A percentile compares a stretch with the other conserved stretches of the same genome.
Conservation (phyloP, 2,329 filamentous ascomycete genomes). For the Apiospora malaysiana region DNA sequence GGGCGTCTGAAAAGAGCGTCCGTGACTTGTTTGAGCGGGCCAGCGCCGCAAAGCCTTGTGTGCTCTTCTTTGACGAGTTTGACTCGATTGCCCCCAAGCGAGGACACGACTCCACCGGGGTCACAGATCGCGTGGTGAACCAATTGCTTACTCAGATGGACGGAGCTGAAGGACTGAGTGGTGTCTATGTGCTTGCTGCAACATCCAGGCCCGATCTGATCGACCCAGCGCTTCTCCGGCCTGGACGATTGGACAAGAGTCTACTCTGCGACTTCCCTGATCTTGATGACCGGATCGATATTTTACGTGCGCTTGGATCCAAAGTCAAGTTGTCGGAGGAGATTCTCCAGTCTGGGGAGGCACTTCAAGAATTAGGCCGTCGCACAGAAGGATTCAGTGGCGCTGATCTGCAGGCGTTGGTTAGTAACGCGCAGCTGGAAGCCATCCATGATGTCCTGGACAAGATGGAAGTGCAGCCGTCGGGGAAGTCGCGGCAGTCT, state of each 20-base stretch:
- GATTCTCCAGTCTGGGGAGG: constrained; percentile 61
- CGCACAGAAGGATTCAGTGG: constrained; percentile 91
- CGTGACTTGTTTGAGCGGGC: constrained; percentile 94
- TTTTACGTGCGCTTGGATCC: constrained; percentile 80
- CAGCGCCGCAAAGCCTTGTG: constrained; percentile 86
- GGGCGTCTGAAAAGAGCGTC: constrained; percentile 94
- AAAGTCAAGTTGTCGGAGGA: constrained; percentile 78
- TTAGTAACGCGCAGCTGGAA: constrained; percentile 96
- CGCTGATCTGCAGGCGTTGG: constrained; percentile 90
- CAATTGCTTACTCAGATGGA: constrained; percentile 99
- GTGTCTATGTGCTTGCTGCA: constrained; percentile 95
- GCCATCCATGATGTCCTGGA: constrained; percentile 93
- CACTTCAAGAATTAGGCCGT: constrained; percentile 74
- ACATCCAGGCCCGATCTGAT: constrained; percentile 94
- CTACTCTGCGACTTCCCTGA: constrained; percentile 89
- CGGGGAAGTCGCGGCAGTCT: constrained; percentile 36
- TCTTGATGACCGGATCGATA: constrained; percentile 82
- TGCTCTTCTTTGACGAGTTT: constrained; percentile 98
- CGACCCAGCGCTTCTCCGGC: constrained; percentile 88
- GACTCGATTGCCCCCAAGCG: constrained; percentile 97
- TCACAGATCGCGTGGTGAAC: constrained; percentile 98
- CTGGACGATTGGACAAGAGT: constrained; percentile 91
- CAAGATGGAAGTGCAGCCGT: constrained; percentile 50
- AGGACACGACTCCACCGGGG: constrained; percentile 95
- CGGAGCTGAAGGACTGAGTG: constrained; percentile 90